Base-by-base conservation (phyloP, 768 basidiomycete species). In the Xerocomus spinulosus region DNA sequence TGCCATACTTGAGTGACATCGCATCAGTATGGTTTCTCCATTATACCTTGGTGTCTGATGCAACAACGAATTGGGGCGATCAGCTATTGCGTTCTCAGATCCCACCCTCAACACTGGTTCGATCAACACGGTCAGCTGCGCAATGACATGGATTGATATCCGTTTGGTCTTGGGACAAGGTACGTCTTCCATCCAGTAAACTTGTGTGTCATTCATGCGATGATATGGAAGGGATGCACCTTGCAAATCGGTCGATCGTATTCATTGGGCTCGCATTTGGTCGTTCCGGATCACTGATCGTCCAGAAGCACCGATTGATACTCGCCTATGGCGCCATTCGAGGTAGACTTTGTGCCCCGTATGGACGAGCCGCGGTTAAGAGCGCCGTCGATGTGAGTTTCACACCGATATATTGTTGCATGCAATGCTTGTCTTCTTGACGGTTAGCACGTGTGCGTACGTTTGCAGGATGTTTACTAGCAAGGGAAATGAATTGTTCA, bases 231-330 rank as follows among this genome's bases (percentile, higher is more conserved):
- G 82, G 82, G 2, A 77, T 76, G 54, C 72, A 82, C 59, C 72
- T 85, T 18, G 83, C 60, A 3, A 59, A 51, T 26, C 49, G 44
- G 0, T 84, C 83, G 2, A 64, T n/a, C n/a, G n/a, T 86, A 0
- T 82, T 79, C 58, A 67, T 85, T 37, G 80, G 79, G 52, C 75
- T 81, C 0, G 78, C 82, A 0, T 82, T 5, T 85, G 82, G 81
- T 76, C 82, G 0, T 85, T 85, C 66, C 71, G 60, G 1, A 69
- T 87, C 24, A 62, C 64, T 4, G 55, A 74, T 21, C 77, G 79
- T 46, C 72, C 75, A 0, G 56, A 63, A 1, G 60, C 66, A 2
- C 79, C 79, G 0, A 81, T 86, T 45, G 78, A 87, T 59, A 73
- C 73, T 83, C 52, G 68, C 75, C 0, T 81, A 80, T 82, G 2